Evolutionary conservation across 805 yeast species (phyloP).

Genomic region (Saccharomycopsis capsularis): DNA sequence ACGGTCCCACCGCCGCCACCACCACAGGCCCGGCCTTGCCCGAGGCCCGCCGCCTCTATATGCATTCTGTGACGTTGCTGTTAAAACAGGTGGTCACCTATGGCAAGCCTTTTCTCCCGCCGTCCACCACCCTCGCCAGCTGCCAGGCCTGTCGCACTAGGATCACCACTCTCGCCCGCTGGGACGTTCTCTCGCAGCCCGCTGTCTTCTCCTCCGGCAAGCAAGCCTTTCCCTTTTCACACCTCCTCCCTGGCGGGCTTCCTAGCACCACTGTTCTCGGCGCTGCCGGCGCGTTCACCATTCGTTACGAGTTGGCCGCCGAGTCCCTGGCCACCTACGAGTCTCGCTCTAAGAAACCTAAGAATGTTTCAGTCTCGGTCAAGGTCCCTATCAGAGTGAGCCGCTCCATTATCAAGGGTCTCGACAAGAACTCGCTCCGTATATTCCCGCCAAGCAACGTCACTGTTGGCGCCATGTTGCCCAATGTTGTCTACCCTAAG

Average conservation of each 20-base stretch:
- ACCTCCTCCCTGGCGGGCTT: conserved; percentile 76
- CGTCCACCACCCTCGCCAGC: conserved; percentile 38
- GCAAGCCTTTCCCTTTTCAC: conserved; percentile 90
- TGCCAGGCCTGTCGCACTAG: conserved; percentile 56
- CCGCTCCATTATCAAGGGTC: conserved; percentile 72
- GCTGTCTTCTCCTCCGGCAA: conserved; percentile 56
- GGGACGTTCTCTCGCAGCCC: conserved; percentile 71
- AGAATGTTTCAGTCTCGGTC: conserved; percentile 34
- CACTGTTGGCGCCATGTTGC: conserved; percentile 79
- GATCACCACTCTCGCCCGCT: conserved; percentile 62
- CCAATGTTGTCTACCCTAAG: conserved; percentile 84
- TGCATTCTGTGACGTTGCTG: conserved; percentile 54
- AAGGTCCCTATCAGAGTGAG: conserved; percentile 63
- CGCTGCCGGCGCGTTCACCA: conserved; percentile 38
- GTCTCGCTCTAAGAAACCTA: conserved; percentile 26
- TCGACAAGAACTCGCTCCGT: conserved; percentile 79
- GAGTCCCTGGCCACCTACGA: conserved; percentile 38
- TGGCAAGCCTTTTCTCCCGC: conserved; percentile 59
- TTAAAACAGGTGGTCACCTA: conserved; percentile 66
- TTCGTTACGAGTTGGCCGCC: conserved; percentile 75
- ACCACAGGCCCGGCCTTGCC: conserved; percentile 16
- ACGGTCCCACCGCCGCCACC: background rate
- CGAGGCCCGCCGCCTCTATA: conserved; percentile 37
- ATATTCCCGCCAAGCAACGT: conserved; percentile 95
- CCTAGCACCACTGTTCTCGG: conserved; percentile 73